Evolutionary conservation across 2,329 filamentous ascomycete genomes (phyloP).

Genomic region (Pseudocercospora vitis): DNA sequence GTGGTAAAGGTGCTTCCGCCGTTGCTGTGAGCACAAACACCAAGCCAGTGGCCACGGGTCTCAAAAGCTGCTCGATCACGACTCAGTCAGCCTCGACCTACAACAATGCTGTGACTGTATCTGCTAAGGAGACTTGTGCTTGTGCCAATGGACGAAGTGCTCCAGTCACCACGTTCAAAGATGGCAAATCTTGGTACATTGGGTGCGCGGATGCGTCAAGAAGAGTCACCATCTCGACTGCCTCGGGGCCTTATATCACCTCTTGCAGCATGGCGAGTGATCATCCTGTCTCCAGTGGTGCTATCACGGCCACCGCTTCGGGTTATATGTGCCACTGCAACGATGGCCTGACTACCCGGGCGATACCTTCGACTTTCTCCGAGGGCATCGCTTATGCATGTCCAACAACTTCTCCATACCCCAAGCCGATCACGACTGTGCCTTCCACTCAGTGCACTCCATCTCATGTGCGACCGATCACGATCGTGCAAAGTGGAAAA

Average conservation of each 20-base stretch:
- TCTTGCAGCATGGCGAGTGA: neutral
- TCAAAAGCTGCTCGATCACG: neutral
- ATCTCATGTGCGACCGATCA: neutral
- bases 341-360: neutral
- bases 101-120: neutral
- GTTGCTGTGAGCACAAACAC: neutral
- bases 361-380: neutral
- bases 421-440: neutral
- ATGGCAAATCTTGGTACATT: neutral
- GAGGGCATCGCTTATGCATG: neutral
- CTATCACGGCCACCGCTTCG: neutral
- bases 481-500: neutral
- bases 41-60: neutral
- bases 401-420: neutral
- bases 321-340: constrained; percentile 1
- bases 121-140: neutral
- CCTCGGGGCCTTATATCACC: neutral
- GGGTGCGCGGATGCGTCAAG: neutral
- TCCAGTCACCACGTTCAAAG: neutral
- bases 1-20: neutral
- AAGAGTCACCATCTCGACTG: neutral
- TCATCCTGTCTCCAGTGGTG: neutral
- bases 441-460: neutral
- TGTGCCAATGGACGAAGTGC: neutral
- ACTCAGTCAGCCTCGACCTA: neutral